Conservation (phyloP, 1,284 basidiomycete genomes). For the Malassezia restricta region DNA sequence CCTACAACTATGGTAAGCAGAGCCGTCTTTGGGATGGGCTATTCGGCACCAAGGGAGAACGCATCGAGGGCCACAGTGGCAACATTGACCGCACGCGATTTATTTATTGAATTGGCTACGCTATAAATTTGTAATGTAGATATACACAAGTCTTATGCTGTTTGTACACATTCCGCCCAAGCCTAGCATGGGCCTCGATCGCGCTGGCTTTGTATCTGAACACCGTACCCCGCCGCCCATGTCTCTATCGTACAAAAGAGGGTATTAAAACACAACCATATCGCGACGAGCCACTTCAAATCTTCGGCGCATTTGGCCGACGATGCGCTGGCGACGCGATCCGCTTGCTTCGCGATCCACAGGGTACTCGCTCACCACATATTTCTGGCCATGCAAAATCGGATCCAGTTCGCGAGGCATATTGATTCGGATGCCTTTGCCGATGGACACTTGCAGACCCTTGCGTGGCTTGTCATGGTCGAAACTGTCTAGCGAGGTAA, state of each 20-base stretch:
- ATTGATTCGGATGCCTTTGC: slow-evolving; percentile 27
- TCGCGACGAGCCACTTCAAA: slow-evolving; percentile 38
- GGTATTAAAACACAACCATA: slow-evolving; percentile 32
- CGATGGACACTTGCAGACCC: slow-evolving; percentile 22
- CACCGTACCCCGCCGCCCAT: no score
- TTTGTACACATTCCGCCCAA: no score
- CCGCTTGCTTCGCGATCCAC: slow-evolving; percentile 34
- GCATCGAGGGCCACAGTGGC: slow-evolving; percentile 22
- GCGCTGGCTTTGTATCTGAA: no score
- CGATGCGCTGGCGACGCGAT: slow-evolving; percentile 26
- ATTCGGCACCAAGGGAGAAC: slow-evolving; percentile 33
- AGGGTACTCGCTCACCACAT: slow-evolving; percentile 33
- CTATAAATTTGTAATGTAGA: no score
- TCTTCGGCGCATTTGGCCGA: slow-evolving; percentile 32
- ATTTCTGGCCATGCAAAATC: slow-evolving; percentile 28
- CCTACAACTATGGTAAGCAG: slow-evolving; percentile 41
- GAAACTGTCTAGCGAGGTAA: slow-evolving; percentile 18
- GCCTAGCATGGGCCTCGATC: no score
- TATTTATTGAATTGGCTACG: neutral
- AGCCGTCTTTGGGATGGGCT: slow-evolving; percentile 36
- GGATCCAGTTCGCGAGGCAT: slow-evolving; percentile 32
- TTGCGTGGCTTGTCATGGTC: slow-evolving; percentile 3
- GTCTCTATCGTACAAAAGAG: neutral
- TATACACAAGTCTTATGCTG: no score
- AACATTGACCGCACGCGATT: slow-evolving; percentile 15